Conservation (phyloP, 2,329 filamentous ascomycete genomes). For the Pseudogymnoascus sp. region DNA sequence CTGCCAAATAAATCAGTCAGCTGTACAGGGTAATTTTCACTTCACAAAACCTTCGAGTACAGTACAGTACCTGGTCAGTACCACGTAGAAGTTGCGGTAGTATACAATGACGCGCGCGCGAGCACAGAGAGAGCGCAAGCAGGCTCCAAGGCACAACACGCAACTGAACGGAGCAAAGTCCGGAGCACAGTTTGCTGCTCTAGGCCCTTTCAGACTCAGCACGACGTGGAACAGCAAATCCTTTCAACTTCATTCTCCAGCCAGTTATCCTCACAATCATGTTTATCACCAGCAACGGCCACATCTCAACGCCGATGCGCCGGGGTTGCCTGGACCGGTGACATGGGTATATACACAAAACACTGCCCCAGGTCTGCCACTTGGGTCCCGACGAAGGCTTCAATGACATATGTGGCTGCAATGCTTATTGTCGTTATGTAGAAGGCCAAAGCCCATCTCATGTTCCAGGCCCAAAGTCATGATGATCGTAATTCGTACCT, state of each 20-base stretch:
- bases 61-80: background rate
- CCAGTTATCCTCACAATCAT: background rate
- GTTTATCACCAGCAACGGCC: background rate
- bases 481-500: background rate
- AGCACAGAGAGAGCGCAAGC: background rate
- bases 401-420: conserved; percentile 1
- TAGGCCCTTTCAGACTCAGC: background rate
- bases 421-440: conserved; percentile 7
- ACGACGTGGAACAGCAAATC: background rate
- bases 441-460: background rate
- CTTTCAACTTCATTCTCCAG: background rate
- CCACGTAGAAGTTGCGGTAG: background rate
- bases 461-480: background rate
- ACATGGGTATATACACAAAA: background rate
- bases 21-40: background rate
- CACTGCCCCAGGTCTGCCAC: background rate
- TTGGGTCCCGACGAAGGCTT: background rate
- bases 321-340: background rate
- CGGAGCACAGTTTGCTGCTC: background rate
- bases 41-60: background rate
- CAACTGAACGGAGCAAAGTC: background rate
- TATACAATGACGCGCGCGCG: background rate
- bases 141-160: background rate
- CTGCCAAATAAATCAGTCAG: background rate
- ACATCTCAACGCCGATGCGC: background rate